Base-by-base conservation (phyloP, 148 eudicot species). In the Limonium bicolor region DNA sequence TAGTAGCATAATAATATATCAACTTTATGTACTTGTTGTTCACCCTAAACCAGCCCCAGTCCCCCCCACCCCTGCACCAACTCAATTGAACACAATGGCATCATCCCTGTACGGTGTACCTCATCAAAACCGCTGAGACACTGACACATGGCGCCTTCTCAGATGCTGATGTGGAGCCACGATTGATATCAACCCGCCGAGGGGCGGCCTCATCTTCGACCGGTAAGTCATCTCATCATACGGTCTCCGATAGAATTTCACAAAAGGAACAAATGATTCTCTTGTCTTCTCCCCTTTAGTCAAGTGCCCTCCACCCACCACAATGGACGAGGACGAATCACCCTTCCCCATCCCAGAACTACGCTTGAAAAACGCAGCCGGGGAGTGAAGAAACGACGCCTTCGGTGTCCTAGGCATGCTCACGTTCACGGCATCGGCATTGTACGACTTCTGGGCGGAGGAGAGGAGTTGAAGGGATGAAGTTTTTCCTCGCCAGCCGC, bases 171-270 rank as follows among this genome's bases (percentile, higher is more conserved):
- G 29, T 43, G 92, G 79, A 27, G 79, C 65, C 14, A 90, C 74
- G 51, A 90, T 80, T 8, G 97, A 90, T 54, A 78, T 69, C 17
- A 90, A 66, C 0, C 97, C 95, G 23, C 97, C 83, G 4, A 90
- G 59, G 4, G 97, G 97, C 0, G 97, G 97, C 54, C 67, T 70
- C 95, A 90, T 90, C 66, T 84, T 90, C 10, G 97, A 70, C 45
- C 85, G 55, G 44, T 90, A 90, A 18, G 61, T 67, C 97, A 69
- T 84, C 61, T 90, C 97, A 44, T 90, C 88, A 34, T 90, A 90
- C 38, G 87, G 85, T 50, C 87, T 51, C 1, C 95, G 62, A 17
- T 90, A 80, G 37, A 90, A 75, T 61, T 48, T 77, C 47, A 84
- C 48, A 26, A 70, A 84, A 3, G 71, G 75, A 2, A 54, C 24